Percentiles rank a stretch among this genome's conserved stretches.
These are phyloP conservation scores for Penicillium sp. DNA, from an alignment of 2,329 filamentous ascomycete genomes.

Conservation along the genomic window DNA sequence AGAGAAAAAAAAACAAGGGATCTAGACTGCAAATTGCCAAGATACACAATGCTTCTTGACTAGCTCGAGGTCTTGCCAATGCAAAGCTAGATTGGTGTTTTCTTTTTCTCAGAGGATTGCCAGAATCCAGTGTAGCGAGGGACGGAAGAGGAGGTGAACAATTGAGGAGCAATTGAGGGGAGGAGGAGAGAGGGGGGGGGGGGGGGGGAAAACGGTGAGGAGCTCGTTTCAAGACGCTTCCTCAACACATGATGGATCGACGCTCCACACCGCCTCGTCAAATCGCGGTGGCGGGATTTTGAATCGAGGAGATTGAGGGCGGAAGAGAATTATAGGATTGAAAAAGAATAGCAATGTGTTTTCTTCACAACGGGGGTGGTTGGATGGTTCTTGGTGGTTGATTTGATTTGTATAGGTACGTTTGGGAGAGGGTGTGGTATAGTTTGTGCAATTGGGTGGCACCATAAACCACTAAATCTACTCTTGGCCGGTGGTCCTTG, in stretches of 20 bases:
- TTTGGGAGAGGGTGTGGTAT: neutral
- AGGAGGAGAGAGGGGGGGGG: conserved; percentile 12
- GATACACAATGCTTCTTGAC: neutral
- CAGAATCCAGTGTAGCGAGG: conserved; percentile 13
- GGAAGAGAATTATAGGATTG: neutral
- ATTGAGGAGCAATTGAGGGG: conserved; percentile 1
- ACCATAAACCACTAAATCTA: neutral
- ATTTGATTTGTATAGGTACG: neutral
- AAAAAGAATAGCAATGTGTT: neutral
- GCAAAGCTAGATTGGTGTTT: neutral
- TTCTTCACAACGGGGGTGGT: neutral
- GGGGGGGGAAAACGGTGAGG: conserved; percentile 23
- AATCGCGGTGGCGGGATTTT: conserved; percentile 1
- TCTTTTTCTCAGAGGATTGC: conserved; percentile 10
- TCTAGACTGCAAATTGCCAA: neutral
- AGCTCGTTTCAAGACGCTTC: conserved; percentile 23
- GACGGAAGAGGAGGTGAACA: neutral
- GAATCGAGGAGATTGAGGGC: neutral
- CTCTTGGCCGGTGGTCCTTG: neutral
- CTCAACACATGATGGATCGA: conserved; percentile 24
- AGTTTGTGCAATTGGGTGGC: neutral
- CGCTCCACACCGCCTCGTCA: conserved; percentile 28
- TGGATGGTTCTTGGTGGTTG: neutral
- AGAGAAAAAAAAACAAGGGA: neutral
- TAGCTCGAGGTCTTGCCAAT: neutral